A percentile compares a stretch with the other conserved stretches of the same genome.
Evolutionary conservation across 495 filamentous ascomycete species (phyloP).

Genomic region (Coniosporium apollinis): DNA sequence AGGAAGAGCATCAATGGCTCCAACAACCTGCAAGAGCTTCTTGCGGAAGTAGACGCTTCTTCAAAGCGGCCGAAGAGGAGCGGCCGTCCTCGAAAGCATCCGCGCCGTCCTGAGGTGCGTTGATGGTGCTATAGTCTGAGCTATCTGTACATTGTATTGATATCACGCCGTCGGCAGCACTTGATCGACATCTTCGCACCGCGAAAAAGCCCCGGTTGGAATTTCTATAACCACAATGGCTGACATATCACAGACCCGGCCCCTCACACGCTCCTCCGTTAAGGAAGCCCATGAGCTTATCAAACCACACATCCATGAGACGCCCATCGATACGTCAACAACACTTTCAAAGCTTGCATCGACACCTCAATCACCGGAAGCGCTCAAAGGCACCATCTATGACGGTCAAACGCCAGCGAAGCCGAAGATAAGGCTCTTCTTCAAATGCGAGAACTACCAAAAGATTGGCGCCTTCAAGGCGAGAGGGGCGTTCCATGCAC

Average conservation of each 20-base stretch:
- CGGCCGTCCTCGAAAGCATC: too few relatives aligned
- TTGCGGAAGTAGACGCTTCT: too few relatives aligned
- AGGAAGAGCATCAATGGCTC: too few relatives aligned
- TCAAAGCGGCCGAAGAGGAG: too few relatives aligned
- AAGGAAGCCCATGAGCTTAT: constrained; percentile 55
- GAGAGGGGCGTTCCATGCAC: constrained; percentile 77
- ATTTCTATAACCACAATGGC: constrained; percentile 18
- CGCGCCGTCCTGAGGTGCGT: too few relatives aligned
- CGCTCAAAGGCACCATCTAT: constrained; percentile 38
- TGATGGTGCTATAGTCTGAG: too few relatives aligned
- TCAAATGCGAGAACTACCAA: constrained; percentile 95
- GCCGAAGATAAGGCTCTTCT: constrained; percentile 61
- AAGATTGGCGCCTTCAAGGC: constrained; percentile 87
- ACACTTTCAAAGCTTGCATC: constrained; percentile 63
- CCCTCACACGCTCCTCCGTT: constrained; percentile 53
- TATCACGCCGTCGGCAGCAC: too few relatives aligned
- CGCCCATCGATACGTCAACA: constrained; percentile 60
- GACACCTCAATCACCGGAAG: constrained; percentile 39
- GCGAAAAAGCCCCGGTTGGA: too few relatives aligned
- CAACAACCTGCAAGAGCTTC: too few relatives aligned
- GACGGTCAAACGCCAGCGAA: constrained; percentile 39
- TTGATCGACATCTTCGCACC: too few relatives aligned
- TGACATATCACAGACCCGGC: constrained; percentile 30
- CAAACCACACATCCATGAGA: constrained; percentile 58
- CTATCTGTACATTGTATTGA: too few relatives aligned